phyloP scores from a whole-genome alignment of 352 stramenopile genomes.

The Pythium biforme region DNA sequence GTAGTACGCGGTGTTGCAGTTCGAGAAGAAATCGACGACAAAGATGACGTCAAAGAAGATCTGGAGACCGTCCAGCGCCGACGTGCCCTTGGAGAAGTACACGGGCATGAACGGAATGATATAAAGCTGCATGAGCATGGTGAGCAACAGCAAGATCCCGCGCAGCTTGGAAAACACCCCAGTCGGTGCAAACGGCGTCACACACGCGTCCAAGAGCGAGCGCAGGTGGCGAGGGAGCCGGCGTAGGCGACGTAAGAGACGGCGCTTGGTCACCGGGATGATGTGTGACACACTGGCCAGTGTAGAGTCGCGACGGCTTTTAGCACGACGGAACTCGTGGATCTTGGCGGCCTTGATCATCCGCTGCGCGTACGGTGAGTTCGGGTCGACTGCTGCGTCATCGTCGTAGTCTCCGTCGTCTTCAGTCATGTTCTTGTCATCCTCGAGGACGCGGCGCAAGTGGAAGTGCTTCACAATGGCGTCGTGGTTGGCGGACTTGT shows the following conservation, averaged over 20 bases:
- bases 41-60: conserved; percentile 23
- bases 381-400: not conserved
- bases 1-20: conserved; percentile 25
- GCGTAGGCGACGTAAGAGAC: conserved; percentile 3
- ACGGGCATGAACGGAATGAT: conserved; percentile 21
- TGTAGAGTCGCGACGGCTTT: conserved; percentile 16
- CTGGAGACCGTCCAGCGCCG: conserved; percentile 1
- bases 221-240: not conserved
- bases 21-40: conserved; percentile 21
- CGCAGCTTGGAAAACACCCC: conserved; percentile 18
- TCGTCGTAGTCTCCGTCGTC: conserved; percentile 12
- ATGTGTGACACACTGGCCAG: conserved; percentile 12
- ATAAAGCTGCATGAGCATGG: conserved; percentile 21
- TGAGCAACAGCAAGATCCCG: conserved; percentile 6
- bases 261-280: conserved; percentile 18
- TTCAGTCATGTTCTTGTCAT: conserved; percentile 7
- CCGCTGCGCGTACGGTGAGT: conserved; percentile 16
- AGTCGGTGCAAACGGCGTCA: conserved; percentile 18
- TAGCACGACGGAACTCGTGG: conserved; percentile 22
- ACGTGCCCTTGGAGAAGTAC: conserved; percentile 19
- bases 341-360: conserved; percentile 29
- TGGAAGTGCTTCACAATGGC: conserved; percentile 29
- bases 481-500: conserved; percentile 24
- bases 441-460: conserved; percentile 17
- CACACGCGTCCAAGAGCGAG: not conserved